Conservation (phyloP, 2,329 filamentous ascomycete genomes). For the Penicillium sp. region DNA sequence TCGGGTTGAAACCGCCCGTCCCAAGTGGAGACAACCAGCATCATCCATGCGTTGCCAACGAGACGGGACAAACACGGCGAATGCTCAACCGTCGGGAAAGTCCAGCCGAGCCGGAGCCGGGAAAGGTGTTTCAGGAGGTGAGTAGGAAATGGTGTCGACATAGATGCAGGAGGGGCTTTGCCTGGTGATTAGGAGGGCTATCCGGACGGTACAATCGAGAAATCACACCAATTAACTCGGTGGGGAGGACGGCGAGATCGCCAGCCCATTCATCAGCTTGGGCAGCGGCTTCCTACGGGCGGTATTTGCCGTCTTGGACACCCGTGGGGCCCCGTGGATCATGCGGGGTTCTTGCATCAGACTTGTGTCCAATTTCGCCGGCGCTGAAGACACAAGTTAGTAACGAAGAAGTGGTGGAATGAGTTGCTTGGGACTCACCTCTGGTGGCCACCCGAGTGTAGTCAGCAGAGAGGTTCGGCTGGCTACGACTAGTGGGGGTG, state of each 20-base stretch:
- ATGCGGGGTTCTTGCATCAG: constrained; percentile 89
- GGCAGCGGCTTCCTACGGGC: constrained; percentile 42
- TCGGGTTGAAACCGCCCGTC: constrained; percentile 2
- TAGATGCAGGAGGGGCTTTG: constrained; percentile 2
- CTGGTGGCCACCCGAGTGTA: constrained; percentile 49
- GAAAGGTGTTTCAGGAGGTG: constrained; percentile 3
- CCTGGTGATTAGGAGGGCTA: constrained; percentile 3
- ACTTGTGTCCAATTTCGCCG: constrained; percentile 75
- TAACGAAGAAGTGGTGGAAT: constrained; percentile 1
- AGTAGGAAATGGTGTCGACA: background rate
- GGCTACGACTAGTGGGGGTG: constrained; percentile 48
- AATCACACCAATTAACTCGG: constrained; percentile 26
- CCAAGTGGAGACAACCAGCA: constrained; percentile 1
- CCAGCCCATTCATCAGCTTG: constrained; percentile 41
- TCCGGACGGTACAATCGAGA: constrained; percentile 7
- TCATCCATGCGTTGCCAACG: constrained; percentile 1
- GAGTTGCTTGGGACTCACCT: constrained; percentile 35
- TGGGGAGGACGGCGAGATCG: constrained; percentile 36
- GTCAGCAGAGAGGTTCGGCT: constrained; percentile 45
- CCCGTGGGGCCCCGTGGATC: constrained; percentile 77
- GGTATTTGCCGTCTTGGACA: constrained; percentile 45
- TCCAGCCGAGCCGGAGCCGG: background rate
- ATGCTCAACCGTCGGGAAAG: constrained; percentile 1
- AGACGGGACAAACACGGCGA: background rate
- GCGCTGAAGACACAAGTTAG: constrained; percentile 54